Conservation (phyloP, 2,329 filamentous ascomycete species). For the Sporothrix globosa region DNA sequence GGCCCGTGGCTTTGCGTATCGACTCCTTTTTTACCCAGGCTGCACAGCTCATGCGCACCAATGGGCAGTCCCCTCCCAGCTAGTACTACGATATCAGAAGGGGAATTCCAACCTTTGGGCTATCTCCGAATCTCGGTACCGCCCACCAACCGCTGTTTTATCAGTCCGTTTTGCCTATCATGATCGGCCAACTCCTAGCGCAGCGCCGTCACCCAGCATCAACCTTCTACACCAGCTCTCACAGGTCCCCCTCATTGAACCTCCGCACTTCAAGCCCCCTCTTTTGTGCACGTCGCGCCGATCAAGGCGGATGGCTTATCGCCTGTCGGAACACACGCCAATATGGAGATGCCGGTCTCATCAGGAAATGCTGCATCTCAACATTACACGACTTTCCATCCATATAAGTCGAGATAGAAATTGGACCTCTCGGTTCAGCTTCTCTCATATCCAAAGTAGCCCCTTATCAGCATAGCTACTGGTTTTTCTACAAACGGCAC, state of each 20-base stretch:
- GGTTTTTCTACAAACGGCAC: not conserved
- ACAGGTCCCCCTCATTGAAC: not conserved
- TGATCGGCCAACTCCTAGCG: slow-evolving; percentile 9
- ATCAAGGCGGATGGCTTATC: too few species aligned
- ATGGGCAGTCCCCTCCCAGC: not conserved
- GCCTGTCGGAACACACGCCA: too few species aligned
- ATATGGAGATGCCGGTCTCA: not conserved
- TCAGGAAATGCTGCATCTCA: not conserved
- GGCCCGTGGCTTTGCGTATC: slow-evolving; percentile 46
- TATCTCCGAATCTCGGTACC: not conserved
- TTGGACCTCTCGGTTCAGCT: not conserved
- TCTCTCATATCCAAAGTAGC: not conserved
- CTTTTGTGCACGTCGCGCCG: not conserved
- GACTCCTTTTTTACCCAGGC: slow-evolving; percentile 50
- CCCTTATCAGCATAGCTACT: not conserved
- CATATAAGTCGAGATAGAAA: slow-evolving; percentile 8
- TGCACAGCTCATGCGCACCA: slow-evolving; percentile 34
- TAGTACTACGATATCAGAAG: not conserved
- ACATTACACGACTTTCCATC: not conserved
- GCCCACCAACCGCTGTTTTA: not conserved
- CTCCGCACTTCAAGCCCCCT: not conserved
- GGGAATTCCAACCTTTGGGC: too few species aligned
- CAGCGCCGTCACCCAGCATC: not conserved
- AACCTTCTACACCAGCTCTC: not conserved
- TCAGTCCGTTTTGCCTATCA: not conserved